A percentile compares a stretch with the other conserved stretches of the same genome.
These are phyloP conservation scores for Lathyrus tuberosus DNA, from an alignment of 306 rosid genomes.

Conservation along the genomic window DNA sequence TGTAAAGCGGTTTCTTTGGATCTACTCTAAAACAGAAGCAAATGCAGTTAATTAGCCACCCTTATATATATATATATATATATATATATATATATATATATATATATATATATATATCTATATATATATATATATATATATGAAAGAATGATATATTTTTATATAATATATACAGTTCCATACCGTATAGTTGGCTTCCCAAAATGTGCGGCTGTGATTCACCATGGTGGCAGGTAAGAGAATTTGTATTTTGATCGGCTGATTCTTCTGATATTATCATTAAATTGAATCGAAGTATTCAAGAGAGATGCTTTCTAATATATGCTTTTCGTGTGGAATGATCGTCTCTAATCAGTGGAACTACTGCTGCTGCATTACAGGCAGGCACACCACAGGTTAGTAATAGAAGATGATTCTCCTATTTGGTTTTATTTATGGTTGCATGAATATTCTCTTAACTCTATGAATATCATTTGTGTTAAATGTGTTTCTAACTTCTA, in stretches of 20 bases:
- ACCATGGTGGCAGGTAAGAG: constrained; percentile 90
- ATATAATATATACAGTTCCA: constrained; percentile 48
- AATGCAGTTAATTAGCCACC: not conserved
- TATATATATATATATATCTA: too few species aligned
- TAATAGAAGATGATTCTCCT: constrained; percentile 24
- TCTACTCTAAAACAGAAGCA: not conserved
- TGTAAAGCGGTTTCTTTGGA: not conserved
- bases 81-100: too few species aligned
- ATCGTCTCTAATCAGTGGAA: constrained; percentile 58
- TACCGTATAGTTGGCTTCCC: constrained; percentile 79
- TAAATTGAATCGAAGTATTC: constrained; percentile 31
- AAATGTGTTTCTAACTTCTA: not conserved
- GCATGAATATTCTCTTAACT: not conserved
- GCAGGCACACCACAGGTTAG: constrained; percentile 89
- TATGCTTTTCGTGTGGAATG: constrained; percentile 35
- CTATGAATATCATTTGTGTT: not conserved
- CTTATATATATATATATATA: too few species aligned
- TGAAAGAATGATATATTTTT: constrained; percentile 26
- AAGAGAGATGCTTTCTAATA: constrained; percentile 28
- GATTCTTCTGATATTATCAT: constrained; percentile 18
- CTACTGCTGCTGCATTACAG: constrained; percentile 77
- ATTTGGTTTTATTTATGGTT: too few species aligned
- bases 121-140: too few species aligned
- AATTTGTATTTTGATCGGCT: constrained; percentile 12
- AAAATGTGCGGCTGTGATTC: constrained; percentile 70